phyloP scores from a whole-genome alignment of 345 rosid species.

The Erysimum cheiranthoides region DNA sequence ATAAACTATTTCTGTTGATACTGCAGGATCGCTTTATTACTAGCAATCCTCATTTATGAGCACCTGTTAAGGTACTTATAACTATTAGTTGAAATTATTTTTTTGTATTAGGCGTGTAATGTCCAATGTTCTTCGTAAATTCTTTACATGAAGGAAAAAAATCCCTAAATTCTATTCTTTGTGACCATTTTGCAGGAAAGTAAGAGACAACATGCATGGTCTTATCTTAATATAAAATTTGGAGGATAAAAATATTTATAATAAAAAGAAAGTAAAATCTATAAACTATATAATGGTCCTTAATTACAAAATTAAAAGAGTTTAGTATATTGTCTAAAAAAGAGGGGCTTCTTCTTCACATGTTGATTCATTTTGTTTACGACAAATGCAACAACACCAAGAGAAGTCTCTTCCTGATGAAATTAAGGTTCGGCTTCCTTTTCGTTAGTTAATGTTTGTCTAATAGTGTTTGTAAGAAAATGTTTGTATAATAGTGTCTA shows the following conservation, averaged over 20 bases:
- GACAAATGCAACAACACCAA: conserved; percentile 15
- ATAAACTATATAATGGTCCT: conserved; percentile 6
- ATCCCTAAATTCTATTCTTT: not conserved
- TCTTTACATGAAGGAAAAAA: not conserved
- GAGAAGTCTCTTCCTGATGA: conserved; percentile 18
- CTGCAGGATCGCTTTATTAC: conserved; percentile 67
- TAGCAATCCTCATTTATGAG: conserved; percentile 37
- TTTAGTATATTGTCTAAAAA: conserved; percentile 7
- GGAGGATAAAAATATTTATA: not conserved
- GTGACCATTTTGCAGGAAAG: conserved; percentile 32
- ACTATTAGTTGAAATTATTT: not conserved
- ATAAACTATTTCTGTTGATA: not conserved
- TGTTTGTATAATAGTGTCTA: conserved; percentile 14
- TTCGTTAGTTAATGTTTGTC: conserved; percentile 12
- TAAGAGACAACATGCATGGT: conserved; percentile 17
- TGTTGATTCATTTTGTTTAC: conserved; percentile 27
- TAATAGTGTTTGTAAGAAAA: not conserved
- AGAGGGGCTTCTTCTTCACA: conserved; percentile 29
- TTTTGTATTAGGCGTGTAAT: not conserved
- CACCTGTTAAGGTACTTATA: conserved; percentile 15
- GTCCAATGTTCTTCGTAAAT: not conserved
- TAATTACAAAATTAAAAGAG: conserved; percentile 8
- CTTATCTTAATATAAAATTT: not conserved
- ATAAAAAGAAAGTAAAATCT: not conserved
- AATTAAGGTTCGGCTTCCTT: conserved; percentile 13